Conservation (phyloP, 352 stramenopile genomes). For the Phytophthora europaea region DNA sequence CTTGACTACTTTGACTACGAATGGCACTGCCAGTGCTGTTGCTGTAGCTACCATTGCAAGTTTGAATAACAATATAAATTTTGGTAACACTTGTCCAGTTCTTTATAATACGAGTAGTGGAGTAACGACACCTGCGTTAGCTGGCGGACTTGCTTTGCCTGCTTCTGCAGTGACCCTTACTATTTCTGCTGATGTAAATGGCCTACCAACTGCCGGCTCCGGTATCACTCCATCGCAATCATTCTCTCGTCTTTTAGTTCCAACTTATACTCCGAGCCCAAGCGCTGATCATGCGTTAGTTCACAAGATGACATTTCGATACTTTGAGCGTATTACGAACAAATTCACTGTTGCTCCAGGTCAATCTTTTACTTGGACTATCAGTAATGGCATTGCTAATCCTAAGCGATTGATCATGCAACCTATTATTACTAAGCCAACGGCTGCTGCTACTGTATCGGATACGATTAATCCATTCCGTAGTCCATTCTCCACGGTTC, state of each 20-base stretch:
- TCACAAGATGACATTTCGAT: constrained; percentile 13
- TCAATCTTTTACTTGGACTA: neutral
- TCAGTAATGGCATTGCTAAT: neutral
- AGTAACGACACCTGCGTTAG: neutral
- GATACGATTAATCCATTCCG: neutral
- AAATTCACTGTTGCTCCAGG: constrained; percentile 24
- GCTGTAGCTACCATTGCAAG: constrained; percentile 3
- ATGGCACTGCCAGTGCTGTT: constrained; percentile 4
- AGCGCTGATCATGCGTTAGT: constrained; percentile 8
- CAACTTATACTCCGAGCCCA: constrained; percentile 23
- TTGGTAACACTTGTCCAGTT: neutral
- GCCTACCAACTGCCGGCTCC: constrained; percentile 1
- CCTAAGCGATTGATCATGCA: neutral
- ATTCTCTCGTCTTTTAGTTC: constrained; percentile 20
- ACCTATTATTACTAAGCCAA: constrained; percentile 12
- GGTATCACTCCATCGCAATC: constrained; percentile 18
- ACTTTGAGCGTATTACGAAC: constrained; percentile 29
- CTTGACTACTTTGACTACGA: constrained; percentile 11
- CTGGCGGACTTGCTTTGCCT: neutral
- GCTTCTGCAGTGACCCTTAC: constrained; percentile 1
- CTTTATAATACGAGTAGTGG: constrained; percentile 9
- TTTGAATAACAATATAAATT: neutral
- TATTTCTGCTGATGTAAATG: constrained; percentile 20
- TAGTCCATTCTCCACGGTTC: constrained; percentile 15
- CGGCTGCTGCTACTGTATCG: neutral